These are phyloP conservation scores for Rubia balearica DNA, from an alignment of 305 asterid genomes.

Conservation along the genomic window DNA sequence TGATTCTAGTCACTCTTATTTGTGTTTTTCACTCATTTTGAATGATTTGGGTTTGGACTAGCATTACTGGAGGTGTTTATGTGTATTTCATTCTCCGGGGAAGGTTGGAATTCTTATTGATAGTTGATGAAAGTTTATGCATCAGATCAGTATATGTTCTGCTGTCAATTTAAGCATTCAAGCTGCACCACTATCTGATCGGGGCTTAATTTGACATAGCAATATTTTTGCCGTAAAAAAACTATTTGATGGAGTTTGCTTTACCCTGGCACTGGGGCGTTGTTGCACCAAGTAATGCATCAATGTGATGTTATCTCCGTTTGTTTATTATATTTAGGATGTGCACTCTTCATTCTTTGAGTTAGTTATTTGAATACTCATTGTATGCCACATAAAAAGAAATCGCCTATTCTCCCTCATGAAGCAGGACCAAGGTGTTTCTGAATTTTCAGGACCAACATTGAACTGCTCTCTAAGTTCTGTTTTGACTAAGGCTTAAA, in stretches of 20 bases:
- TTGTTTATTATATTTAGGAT: not conserved
- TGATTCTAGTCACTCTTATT: not conserved
- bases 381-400: not conserved
- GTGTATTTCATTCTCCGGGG: not conserved
- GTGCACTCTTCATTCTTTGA: too few relatives aligned
- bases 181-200: not conserved
- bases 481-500: not conserved
- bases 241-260: not conserved
- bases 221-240: not conserved
- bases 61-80: not conserved
- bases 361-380: not conserved
- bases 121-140: not conserved
- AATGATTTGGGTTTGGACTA: not conserved
- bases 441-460: not conserved
- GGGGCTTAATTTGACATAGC: not conserved
- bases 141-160: not conserved
- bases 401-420: not conserved
- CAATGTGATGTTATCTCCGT: too few relatives aligned
- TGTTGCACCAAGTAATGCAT: too few relatives aligned
- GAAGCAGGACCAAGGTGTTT: not conserved
- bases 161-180: not conserved
- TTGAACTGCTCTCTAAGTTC: not conserved
- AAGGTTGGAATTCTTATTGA: not conserved
- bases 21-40: not conserved
- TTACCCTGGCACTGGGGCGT: too few relatives aligned